Percentiles rank a stretch among this genome's conserved stretches.
Evolutionary conservation across 2,329 filamentous ascomycete genomes (phyloP).

Genomic region (Pestalotiopsis sp.): DNA sequence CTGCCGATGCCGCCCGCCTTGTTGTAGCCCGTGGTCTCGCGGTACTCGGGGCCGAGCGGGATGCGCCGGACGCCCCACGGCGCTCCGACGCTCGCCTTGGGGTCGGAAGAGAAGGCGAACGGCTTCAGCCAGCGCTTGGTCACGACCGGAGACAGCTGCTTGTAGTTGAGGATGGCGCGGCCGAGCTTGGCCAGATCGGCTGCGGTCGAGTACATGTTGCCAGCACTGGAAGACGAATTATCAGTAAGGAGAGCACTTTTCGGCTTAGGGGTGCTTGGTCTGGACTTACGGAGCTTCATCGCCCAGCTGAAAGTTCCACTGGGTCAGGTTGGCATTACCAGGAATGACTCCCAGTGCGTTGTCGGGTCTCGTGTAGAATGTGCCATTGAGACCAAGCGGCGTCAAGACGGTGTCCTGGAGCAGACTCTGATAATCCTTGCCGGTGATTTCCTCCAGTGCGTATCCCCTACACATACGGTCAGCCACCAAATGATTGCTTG

Average conservation of each 20-base stretch:
- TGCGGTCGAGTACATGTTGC: conserved; percentile 38
- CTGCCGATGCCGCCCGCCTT: conserved; percentile 43
- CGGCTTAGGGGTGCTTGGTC: not conserved
- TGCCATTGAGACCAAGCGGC: conserved; percentile 40
- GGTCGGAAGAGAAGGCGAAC: conserved; percentile 38
- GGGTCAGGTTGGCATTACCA: conserved; percentile 25
- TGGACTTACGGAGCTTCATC: conserved; percentile 27
- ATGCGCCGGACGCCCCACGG: conserved; percentile 39
- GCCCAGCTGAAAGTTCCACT: conserved; percentile 30
- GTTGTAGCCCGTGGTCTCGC: conserved; percentile 40
- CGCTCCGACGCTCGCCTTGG: conserved; percentile 38
- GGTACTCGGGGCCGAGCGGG: conserved; percentile 27
- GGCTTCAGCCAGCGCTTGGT: conserved; percentile 45
- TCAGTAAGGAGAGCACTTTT: not conserved
- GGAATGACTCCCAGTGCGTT: conserved; percentile 39
- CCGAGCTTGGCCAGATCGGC: conserved; percentile 34
- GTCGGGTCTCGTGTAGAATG: conserved; percentile 32
- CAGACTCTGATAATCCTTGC: conserved; percentile 34
- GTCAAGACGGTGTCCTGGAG: conserved; percentile 37
- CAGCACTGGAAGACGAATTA: conserved; percentile 27
- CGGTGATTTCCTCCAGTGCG: conserved; percentile 39
- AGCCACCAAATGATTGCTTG: conserved; percentile 25
- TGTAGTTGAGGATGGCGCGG: conserved; percentile 32
- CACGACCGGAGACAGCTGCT: conserved; percentile 33
- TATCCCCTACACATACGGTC: conserved; percentile 38